A percentile compares a stretch with the other conserved stretches of the same genome.
Conservation (phyloP, 306 rosid genomes). For the Sesbania bispinosa region DNA sequence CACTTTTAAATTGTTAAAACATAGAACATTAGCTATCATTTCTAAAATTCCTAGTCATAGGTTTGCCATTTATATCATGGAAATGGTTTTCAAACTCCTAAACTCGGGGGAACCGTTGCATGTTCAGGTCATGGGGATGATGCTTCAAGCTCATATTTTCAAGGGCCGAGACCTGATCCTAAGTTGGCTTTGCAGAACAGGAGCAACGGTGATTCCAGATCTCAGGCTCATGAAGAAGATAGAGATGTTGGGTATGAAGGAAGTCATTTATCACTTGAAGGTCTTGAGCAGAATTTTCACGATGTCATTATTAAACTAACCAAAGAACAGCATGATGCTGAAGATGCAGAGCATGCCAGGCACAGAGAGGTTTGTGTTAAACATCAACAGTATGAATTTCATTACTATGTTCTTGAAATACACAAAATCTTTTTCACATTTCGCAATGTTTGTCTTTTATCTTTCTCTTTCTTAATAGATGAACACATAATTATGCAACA, state of each 20-base stretch:
- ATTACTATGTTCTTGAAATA: neutral
- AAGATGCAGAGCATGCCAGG: too few species aligned
- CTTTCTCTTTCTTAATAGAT: neutral
- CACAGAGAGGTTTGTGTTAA: too few species aligned
- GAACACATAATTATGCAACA: conserved; percentile 10
- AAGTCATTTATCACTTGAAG: too few species aligned
- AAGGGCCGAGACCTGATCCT: conserved; percentile 70
- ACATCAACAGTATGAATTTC: conserved; percentile 17
- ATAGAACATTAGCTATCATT: neutral
- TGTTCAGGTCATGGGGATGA: conserved; percentile 76
- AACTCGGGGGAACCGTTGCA: conserved; percentile 19
- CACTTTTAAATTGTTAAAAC: conserved; percentile 7
- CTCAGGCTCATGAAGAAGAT: too few species aligned
- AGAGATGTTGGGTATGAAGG: too few species aligned
- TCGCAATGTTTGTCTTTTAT: neutral
- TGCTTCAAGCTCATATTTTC: conserved; percentile 73
- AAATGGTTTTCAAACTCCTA: conserved; percentile 25
- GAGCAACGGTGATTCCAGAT: conserved; percentile 58
- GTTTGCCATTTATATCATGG: conserved; percentile 1
- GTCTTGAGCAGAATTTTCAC: too few species aligned
- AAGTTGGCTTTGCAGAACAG: conserved; percentile 56
- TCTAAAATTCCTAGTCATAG: neutral
- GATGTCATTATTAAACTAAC: too few species aligned
- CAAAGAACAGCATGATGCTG: too few species aligned
- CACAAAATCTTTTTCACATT: neutral